Base-by-base conservation (phyloP, 345 rosid genomes). In the Draba incana region DNA sequence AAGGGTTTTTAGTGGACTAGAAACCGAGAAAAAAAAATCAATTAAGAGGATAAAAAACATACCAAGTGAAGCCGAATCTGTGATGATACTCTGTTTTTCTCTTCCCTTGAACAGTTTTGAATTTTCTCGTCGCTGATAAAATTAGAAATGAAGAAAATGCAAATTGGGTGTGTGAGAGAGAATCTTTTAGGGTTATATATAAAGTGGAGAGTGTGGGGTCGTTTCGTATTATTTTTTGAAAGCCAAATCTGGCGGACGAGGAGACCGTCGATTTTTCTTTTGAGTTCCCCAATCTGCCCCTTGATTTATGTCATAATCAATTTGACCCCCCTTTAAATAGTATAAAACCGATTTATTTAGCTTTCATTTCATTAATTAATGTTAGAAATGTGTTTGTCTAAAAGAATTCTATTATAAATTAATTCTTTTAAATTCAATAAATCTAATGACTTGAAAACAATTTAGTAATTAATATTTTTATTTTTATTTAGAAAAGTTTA, bases 201-300 rank as follows among this genome's bases (percentile, higher is more conserved):
- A 62, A 74, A 68, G 66, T 49, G 50, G 53, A 31, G 24, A 44
- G 70, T 49, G 82, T 74, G 80, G 81, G 66, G 58, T 58, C 82
- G 24, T 25, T 44, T 53, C 63, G 3, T 61, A 13, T 47, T 23
- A 39, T 37, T 23, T 41, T 44, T 71, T 42, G 54, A 68, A 65
- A 64, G 68, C 67, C 74, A 79, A 70, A 35, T 64, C 54, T 71
- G 77, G 69, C 73, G 72, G 65, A 66, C 69, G 48, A 56, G 54
- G 59, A 62, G 69, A 57, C 68, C 59, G 46, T 62, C 78, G 66
- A 44, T 55, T 64, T 35, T 42, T 7, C 11, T 47, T 27, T 54
- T 51, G 44, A 35, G 4, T 37, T 64, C 54, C 63, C 67, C 12
- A 24, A n/a, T 47, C 2, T 33, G 2, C 70, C 63, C 64, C 50